Evolutionary conservation across 148 eudicot genomes (phyloP), one percentile per base, ranked within the genome.

Genomic region (Tetragonia tetragonoides): DNA sequence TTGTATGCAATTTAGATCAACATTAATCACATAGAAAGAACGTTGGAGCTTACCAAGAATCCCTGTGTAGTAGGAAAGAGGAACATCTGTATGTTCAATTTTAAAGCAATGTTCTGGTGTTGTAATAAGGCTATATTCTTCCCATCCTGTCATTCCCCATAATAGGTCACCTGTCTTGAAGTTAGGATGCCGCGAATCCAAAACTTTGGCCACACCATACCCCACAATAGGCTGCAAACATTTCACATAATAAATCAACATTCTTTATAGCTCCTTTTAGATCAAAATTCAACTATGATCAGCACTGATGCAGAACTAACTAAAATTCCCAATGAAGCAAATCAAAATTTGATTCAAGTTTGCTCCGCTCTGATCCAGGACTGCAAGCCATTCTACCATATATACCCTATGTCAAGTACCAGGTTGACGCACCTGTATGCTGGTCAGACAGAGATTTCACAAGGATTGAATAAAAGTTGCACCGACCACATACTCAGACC

Each of bases 61-160:
- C 20, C 94, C 91, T 10, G 88, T 87, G 81, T 88, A 90, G 59
- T 90, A 90, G 28, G 91, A 88, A 51, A 89, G 89, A 34, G 93
- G 93, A 34, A 89, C 87, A 76, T 88, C 89, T 14, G 86, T 84
- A 40, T 89, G 72, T 38, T 88, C 66, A 41, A 90, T 85, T 68
- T 88, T 87, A 42, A 88, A 84, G 10, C 84, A 66, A 16, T 11
- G 20, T 7, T 85, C 72, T 39, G 82, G 73, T 11, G 78, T 42
- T 15, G 81, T 72, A 68, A 90, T 69, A 51, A 86, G 75, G 61
- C 89, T 87, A 42, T 88, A 90, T 54, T 90, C 90, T 79, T 87
- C 94, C 90, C 89, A 90, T 66, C 88, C 80, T 5, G 89, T 88
- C 7, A 76, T 66, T 73, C 94, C 92, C 88, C 87, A 85, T 20